Percentiles rank a stretch among this genome's conserved stretches.
Conservation (phyloP, 495 filamentous ascomycete species). For the Halenospora varia region DNA sequence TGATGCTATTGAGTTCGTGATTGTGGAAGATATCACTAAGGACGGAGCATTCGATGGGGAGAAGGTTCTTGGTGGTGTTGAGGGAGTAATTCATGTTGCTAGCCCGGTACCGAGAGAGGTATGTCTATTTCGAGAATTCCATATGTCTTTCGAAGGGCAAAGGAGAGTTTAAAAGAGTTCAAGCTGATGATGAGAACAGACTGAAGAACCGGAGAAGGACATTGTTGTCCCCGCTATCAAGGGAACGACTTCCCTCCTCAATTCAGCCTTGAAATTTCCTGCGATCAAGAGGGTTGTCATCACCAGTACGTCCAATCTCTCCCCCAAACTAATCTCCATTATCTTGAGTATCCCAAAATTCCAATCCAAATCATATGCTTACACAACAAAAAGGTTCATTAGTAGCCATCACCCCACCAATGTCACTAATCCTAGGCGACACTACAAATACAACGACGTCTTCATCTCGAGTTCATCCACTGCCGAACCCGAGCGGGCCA, state of each 20-base stretch:
- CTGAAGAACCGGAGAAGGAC: conserved; percentile 15
- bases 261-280: conserved; percentile 25
- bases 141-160: background rate
- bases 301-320: no score
- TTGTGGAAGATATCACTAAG: conserved; percentile 29
- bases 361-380: no score
- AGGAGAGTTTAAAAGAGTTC: no score
- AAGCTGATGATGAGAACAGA: no score
- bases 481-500: no score
- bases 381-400: no score
- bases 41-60: conserved; percentile 25
- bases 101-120: background rate
- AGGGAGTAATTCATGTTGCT: conserved; percentile 36
- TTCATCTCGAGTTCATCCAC: no score
- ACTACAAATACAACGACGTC: no score
- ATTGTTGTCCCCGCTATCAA: conserved; percentile 30
- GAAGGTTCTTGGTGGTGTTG: conserved; percentile 28
- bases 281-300: conserved; percentile 31
- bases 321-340: no score
- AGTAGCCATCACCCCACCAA: conserved; percentile 6
- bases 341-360: no score
- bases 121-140: background rate
- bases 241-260: conserved; percentile 23
- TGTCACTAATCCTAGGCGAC: conserved; percentile 15
- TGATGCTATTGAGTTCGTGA: conserved; percentile 23